Conservation (phyloP, 805 yeast species). For the Vanderwaltozyma verrucispora region DNA sequence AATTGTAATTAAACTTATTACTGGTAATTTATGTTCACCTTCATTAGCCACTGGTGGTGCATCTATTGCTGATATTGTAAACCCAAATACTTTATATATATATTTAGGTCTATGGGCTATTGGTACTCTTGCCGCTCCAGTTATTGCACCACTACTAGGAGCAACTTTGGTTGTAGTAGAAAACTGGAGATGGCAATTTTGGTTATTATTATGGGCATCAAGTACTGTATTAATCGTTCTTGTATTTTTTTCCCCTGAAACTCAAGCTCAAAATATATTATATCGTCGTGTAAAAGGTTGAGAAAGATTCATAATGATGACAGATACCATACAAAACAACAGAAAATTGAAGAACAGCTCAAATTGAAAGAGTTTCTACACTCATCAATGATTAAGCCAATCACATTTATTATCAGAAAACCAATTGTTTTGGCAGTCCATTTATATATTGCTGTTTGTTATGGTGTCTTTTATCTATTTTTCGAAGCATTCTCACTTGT, state of each 20-base stretch:
- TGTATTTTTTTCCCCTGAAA: slow-evolving; percentile 38
- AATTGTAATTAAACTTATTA: slow-evolving; percentile 39
- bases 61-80: slow-evolving; percentile 39
- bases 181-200: slow-evolving; percentile 45
- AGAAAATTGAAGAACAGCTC: slow-evolving; percentile 23
- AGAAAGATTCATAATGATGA: slow-evolving; percentile 40
- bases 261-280: slow-evolving; percentile 36
- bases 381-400: slow-evolving; percentile 38
- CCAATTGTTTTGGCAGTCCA: slow-evolving; percentile 49
- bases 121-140: slow-evolving; percentile 46
- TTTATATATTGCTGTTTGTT: slow-evolving; percentile 40
- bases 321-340: slow-evolving; percentile 35
- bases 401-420: slow-evolving; percentile 39
- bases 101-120: slow-evolving; percentile 43
- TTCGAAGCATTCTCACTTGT: slow-evolving; percentile 56
- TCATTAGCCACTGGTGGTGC: slow-evolving; percentile 52
- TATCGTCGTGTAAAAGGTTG: slow-evolving; percentile 34
- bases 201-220: slow-evolving; percentile 37
- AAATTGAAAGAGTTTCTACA: slow-evolving; percentile 12
- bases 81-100: slow-evolving; percentile 34
- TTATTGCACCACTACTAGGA: slow-evolving; percentile 47
- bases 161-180: slow-evolving; percentile 39
- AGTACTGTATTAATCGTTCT: slow-evolving; percentile 32
- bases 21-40: slow-evolving; percentile 49
- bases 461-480: slow-evolving; percentile 44